These are phyloP conservation scores for Pseudocercospora musae DNA, from an alignment of 2,329 filamentous ascomycete species.

Conservation along the genomic window DNA sequence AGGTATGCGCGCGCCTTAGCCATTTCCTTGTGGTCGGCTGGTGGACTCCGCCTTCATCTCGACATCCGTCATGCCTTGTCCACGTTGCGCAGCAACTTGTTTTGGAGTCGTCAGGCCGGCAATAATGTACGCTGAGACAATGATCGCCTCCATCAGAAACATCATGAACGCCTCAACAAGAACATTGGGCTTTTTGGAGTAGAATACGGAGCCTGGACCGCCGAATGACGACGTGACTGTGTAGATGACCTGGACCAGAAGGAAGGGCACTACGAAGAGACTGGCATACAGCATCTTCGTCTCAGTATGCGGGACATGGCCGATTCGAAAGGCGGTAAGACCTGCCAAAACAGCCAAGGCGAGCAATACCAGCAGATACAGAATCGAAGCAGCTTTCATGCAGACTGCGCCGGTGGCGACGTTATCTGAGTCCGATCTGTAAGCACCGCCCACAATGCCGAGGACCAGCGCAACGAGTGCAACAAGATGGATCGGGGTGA, in stretches of 20 bases:
- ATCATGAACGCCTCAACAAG: conserved; percentile 27
- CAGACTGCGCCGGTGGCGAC: conserved; percentile 17
- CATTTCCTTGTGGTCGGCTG: not conserved
- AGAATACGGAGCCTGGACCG: conserved; percentile 21
- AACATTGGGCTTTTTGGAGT: conserved; percentile 19
- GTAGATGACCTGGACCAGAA: conserved; percentile 39
- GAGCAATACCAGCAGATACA: conserved; percentile 26
- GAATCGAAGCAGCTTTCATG: conserved; percentile 20
- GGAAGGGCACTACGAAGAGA: conserved; percentile 27
- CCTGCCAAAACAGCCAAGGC: conserved; percentile 15
- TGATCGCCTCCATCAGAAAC: conserved; percentile 29
- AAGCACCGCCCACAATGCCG: conserved; percentile 27
- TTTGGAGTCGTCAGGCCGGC: conserved; percentile 26
- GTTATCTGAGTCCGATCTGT: conserved; percentile 3
- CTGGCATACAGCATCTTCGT: conserved; percentile 24
- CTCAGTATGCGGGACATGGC: conserved; percentile 14
- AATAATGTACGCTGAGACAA: conserved; percentile 19
- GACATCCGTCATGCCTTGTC: not conserved
- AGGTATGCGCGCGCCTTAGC: not conserved
- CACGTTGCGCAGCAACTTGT: not conserved
- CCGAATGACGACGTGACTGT: conserved; percentile 24
- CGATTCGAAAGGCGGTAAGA: conserved; percentile 8
- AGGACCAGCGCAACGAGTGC: conserved; percentile 26
- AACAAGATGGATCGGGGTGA: conserved; percentile 24
- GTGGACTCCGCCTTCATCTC: not conserved